These are phyloP conservation scores for Begonia masoniana DNA, from an alignment of 306 rosid species.

Conservation along the genomic window DNA sequence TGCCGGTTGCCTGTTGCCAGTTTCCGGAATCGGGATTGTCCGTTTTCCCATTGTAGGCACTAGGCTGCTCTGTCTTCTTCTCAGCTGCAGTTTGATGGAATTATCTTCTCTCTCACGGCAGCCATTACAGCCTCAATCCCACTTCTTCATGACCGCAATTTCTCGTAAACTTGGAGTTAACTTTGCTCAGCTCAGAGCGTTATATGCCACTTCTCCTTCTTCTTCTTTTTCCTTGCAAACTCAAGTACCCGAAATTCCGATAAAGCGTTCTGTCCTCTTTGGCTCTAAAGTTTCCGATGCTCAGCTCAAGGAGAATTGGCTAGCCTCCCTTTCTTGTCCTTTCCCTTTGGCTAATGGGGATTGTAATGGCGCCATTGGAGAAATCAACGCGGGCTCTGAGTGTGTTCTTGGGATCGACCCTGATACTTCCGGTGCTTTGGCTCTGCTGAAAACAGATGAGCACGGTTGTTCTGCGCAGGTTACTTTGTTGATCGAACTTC, in stretches of 20 bases:
- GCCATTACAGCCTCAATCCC: constrained; percentile 12
- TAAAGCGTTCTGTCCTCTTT: constrained; percentile 1
- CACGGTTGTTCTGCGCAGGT: constrained; percentile 57
- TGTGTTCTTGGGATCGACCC: constrained; percentile 85
- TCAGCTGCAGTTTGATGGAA: constrained; percentile 19
- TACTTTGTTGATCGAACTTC: neutral
- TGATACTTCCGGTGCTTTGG: constrained; percentile 69
- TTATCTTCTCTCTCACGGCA: constrained; percentile 13
- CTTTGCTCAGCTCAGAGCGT: constrained; percentile 18
- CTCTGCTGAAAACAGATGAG: constrained; percentile 37
- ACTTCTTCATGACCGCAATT: constrained; percentile 22
- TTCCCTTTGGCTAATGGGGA: constrained; percentile 12
- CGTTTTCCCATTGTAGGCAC: too few relatives aligned
- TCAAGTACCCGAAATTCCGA: constrained; percentile 11
- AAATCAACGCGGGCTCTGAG: constrained; percentile 16
- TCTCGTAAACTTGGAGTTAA: constrained; percentile 21
- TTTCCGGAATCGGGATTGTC: too few relatives aligned
- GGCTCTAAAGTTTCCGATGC: constrained; percentile 26
- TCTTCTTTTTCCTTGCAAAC: constrained; percentile 2
- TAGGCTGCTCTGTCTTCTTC: too few relatives aligned
- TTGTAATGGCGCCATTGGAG: constrained; percentile 9
- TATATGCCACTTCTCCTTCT: constrained; percentile 14
- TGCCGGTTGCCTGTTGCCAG: too few relatives aligned
- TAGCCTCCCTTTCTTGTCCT: constrained; percentile 65
- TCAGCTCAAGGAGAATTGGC: constrained; percentile 64